Base-by-base conservation (phyloP, 495 filamentous ascomycete species). In the Saxispiralis lemnorum region DNA sequence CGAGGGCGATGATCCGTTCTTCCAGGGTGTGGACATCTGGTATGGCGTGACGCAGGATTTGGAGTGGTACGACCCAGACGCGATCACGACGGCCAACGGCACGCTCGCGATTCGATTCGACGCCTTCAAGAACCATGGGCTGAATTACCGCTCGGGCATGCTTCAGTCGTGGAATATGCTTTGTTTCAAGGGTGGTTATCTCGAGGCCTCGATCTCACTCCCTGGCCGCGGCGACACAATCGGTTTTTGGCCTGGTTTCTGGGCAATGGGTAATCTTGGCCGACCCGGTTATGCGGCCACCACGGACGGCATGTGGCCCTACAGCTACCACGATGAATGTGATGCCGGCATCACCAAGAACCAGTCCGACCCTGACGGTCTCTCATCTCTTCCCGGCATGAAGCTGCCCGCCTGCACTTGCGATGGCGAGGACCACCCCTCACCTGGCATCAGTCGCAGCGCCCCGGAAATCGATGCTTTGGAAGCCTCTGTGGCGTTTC, bases 11-110 rank as follows among this genome's bases (percentile, higher is more conserved):
- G 57, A 60, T 41, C 43, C 57, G 0, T 60, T 51, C 41, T 60
- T 39, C 35, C 41, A 42, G 20, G 57, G 45, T 7, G 45, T 51
- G 16, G 49, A 60, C 35, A 46, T 56, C 38, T 60, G 57, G 57
- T 60, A 60, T 42, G 57, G 57, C 15, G 57, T 54, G 9, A 60
- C 57, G 11, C 13, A 43, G 28, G 56, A 60, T 43, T 31, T 59
- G 17, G 57, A 60, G 18, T 60, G 57, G 56, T 60, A 59, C 40
- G 57, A 60, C 38, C 57, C 57, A 6, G 57, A 60, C 34, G 57
- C 57, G 9, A 46, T 50, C 20, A 52, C 53, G 16, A 60, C 57
- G 1, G 34, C 20, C 16, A 38, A 59, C 38, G 57, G 57, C 35
- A 52, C 48, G 12, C 49, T 60, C 7, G 38, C 51, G 12, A 40